These are phyloP conservation scores for Cryptosporidium tyzzeri DNA, from an alignment of 169 alveolate species.

Conservation along the genomic window DNA sequence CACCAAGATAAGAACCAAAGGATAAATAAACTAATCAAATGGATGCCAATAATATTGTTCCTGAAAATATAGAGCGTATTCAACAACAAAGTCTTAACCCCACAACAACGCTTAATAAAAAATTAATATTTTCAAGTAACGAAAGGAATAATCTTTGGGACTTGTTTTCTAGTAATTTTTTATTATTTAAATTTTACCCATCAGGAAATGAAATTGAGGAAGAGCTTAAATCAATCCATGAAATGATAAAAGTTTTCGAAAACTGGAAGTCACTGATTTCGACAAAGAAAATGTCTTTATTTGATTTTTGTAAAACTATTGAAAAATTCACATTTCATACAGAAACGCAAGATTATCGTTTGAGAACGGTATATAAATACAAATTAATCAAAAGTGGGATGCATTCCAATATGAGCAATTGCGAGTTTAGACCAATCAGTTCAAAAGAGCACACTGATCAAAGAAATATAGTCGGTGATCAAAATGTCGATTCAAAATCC, in stretches of 20 bases:
- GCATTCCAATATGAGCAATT: background rate
- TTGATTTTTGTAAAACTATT: constrained; percentile 26
- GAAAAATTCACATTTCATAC: constrained; percentile 26
- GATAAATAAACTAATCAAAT: background rate
- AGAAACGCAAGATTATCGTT: constrained; percentile 55
- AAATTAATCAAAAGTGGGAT: background rate
- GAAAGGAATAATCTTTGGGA: constrained; percentile 30
- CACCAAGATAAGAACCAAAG: background rate
- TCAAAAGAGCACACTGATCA: background rate
- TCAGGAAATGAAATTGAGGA: background rate
- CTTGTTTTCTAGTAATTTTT: constrained; percentile 13
- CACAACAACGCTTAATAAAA: background rate
- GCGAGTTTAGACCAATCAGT: background rate
- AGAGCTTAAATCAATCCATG: constrained; percentile 9
- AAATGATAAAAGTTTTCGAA: constrained; percentile 34
- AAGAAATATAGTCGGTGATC: background rate
- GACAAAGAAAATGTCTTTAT: constrained; percentile 19
- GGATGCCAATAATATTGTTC: background rate
- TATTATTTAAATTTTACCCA: constrained; percentile 33
- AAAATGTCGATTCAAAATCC: background rate
- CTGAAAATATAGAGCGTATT: background rate
- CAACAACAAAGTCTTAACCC: background rate
- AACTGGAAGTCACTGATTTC: constrained; percentile 38
- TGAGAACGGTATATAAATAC: constrained; percentile 19
- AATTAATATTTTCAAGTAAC: background rate